Conservation (phyloP, 2,329 filamentous ascomycete genomes). For the Davidsoniella eucalypti region DNA sequence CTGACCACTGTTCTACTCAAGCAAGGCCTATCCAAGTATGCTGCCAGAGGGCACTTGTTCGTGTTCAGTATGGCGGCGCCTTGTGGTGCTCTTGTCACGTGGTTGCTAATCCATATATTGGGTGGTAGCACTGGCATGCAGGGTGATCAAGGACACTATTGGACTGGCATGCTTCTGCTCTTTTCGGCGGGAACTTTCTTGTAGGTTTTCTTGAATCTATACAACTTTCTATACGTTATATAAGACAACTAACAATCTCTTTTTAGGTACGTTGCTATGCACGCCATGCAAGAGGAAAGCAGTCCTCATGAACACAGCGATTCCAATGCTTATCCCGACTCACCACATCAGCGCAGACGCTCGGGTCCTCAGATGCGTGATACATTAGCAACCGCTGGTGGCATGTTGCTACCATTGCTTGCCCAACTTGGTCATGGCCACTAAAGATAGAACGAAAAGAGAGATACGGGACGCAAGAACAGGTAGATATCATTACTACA, state of each 20-base stretch:
- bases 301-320: slow-evolving; percentile 35
- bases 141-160: slow-evolving; percentile 57
- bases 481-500: too few species aligned
- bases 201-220: slow-evolving; percentile 33
- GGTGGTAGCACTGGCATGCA: slow-evolving; percentile 44
- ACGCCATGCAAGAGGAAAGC: slow-evolving; percentile 78
- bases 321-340: slow-evolving; percentile 39
- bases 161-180: slow-evolving; percentile 81
- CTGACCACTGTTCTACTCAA: slow-evolving; percentile 79
- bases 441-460: slow-evolving; percentile 15
- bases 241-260: background rate
- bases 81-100: slow-evolving; percentile 68
- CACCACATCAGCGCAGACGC: slow-evolving; percentile 31
- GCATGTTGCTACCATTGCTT: slow-evolving; percentile 63
- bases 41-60: slow-evolving; percentile 67
- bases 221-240: background rate
- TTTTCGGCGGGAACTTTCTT: slow-evolving; percentile 94
- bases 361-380: slow-evolving; percentile 47
- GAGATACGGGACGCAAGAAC: too few species aligned
- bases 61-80: slow-evolving; percentile 88
- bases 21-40: slow-evolving; percentile 77
- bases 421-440: slow-evolving; percentile 68
- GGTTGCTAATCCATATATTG: slow-evolving; percentile 58
- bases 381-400: slow-evolving; percentile 52
- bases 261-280: slow-evolving; percentile 85